Evolutionary conservation across 2,329 filamentous ascomycete genomes (phyloP).

Genomic region (Scedosporium dehoogii): DNA sequence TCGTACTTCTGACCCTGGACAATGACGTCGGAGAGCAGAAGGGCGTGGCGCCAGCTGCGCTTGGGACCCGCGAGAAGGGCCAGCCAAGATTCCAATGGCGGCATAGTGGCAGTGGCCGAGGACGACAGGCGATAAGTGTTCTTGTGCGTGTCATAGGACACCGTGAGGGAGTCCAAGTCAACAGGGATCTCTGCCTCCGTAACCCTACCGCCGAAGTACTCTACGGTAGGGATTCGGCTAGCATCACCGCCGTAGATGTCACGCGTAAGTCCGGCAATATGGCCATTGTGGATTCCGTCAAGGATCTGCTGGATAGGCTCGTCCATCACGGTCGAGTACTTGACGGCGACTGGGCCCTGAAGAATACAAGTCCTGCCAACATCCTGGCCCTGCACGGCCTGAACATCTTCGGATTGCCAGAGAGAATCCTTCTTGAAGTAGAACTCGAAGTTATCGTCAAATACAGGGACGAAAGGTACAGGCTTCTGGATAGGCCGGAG

Average conservation of each 20-base stretch:
- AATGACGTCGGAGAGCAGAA: slow-evolving; percentile 87
- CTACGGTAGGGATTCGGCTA: slow-evolving; percentile 68
- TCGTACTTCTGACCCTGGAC: slow-evolving; percentile 96
- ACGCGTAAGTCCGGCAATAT: slow-evolving; percentile 68
- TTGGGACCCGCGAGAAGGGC: slow-evolving; percentile 74
- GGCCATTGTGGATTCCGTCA: slow-evolving; percentile 77
- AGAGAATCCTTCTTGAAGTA: slow-evolving; percentile 99
- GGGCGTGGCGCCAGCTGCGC: slow-evolving; percentile 88
- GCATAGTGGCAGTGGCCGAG: slow-evolving; percentile 63
- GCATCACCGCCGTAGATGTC: slow-evolving; percentile 73
- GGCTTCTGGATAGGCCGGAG: slow-evolving; percentile 91
- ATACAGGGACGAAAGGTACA: slow-evolving; percentile 86
- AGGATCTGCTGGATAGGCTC: slow-evolving; percentile 94
- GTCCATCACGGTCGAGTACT: slow-evolving; percentile 80
- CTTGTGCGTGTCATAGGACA: slow-evolving; percentile 69
- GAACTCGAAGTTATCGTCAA: slow-evolving; percentile 96
- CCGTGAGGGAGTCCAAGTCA: slow-evolving; percentile 77
- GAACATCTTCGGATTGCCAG: slow-evolving; percentile 97
- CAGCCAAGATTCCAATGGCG: slow-evolving; percentile 75
- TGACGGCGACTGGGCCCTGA: slow-evolving; percentile 86
- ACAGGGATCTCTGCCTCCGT: slow-evolving; percentile 60
- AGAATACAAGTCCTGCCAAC: slow-evolving; percentile 93
- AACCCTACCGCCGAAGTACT: slow-evolving; percentile 91
- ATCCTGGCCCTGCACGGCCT: slow-evolving; percentile 91
- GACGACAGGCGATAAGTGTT: slow-evolving; percentile 75